Conservation (phyloP, 2,329 filamentous ascomycete genomes). For the Elsinoe batatas region DNA sequence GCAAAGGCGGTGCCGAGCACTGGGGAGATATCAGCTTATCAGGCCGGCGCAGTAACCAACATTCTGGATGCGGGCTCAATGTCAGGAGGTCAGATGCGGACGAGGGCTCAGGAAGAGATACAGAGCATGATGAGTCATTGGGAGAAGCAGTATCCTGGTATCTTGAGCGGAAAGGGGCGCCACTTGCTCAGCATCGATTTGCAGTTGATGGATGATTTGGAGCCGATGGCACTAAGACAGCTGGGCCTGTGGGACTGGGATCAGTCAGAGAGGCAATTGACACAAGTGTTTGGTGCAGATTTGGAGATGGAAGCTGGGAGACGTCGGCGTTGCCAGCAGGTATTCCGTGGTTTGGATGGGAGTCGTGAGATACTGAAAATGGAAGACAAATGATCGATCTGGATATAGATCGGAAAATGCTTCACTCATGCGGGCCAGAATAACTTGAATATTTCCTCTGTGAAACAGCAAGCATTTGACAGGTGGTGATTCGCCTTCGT, state of each 20-base stretch:
- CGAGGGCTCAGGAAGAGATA: background rate
- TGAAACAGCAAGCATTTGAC: background rate
- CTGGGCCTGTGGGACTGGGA: background rate
- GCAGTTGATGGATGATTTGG: background rate
- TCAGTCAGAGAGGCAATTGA: background rate
- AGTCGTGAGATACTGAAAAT: background rate
- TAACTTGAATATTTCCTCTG: background rate
- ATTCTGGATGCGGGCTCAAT: too few species aligned
- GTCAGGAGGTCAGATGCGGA: too few species aligned
- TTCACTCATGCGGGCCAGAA: too few species aligned
- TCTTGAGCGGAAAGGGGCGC: background rate
- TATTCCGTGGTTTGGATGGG: background rate
- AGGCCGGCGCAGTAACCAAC: too few species aligned
- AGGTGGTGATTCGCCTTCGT: background rate
- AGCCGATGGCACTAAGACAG: background rate
- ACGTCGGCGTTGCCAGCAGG: background rate
- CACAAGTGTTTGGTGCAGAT: background rate
- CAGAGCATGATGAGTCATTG: background rate
- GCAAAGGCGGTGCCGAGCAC: too few species aligned
- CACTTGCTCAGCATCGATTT: background rate
- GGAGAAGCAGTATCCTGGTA: background rate
- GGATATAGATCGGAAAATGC: background rate
- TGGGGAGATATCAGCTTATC: too few species aligned
- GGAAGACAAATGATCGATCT: background rate
- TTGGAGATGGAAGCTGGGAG: slow-evolving; percentile 1